These are phyloP conservation scores for Corylus americana DNA, from an alignment of 306 rosid genomes.

Conservation along the genomic window DNA sequence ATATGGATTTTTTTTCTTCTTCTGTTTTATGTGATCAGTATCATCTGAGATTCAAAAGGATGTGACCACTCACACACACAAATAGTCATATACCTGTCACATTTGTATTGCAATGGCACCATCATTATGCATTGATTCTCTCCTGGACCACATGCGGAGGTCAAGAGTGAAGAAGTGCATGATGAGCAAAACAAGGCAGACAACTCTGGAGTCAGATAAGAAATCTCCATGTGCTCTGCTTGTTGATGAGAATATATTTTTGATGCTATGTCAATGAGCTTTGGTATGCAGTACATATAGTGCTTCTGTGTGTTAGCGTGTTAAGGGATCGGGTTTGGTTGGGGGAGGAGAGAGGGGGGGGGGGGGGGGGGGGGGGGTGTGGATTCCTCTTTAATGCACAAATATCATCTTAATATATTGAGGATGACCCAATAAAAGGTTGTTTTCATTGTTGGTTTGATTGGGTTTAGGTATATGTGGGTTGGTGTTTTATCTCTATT, in stretches of 20 bases:
- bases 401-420: background rate
- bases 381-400: background rate
- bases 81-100: background rate
- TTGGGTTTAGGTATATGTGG: background rate
- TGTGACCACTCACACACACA: background rate
- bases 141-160: background rate
- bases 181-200: background rate
- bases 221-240: background rate
- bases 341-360: background rate
- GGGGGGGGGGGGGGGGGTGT: background rate
- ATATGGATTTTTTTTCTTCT: background rate
- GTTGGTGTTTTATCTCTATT: background rate
- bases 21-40: background rate
- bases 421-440: background rate
- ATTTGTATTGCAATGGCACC: background rate
- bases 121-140: background rate
- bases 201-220: background rate
- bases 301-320: background rate
- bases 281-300: background rate
- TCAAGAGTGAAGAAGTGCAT: background rate
- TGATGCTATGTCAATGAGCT: background rate
- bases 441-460: background rate
- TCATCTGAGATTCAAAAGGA: conserved; percentile 1
- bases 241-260: background rate
- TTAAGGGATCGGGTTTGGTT: background rate